Evolutionary conservation across 1,139 yeast species (phyloP).

Genomic region (Taiozyma sp.): DNA sequence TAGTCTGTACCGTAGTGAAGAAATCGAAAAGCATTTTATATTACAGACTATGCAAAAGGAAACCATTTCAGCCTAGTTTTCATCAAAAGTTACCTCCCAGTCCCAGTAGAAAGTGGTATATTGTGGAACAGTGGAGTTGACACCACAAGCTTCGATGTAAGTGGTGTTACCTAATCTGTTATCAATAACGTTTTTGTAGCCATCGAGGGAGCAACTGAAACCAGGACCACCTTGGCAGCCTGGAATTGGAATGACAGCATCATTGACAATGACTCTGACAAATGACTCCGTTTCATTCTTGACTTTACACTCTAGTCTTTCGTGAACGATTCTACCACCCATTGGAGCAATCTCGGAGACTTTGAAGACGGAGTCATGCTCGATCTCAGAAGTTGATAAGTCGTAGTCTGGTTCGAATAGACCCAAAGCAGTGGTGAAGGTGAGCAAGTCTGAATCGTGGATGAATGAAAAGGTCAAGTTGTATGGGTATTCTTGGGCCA

Average conservation of each 20-base stretch:
- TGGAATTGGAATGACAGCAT: constrained; percentile 54
- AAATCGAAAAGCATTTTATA: not conserved
- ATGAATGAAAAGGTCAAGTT: constrained; percentile 41
- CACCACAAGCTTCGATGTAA: constrained; percentile 34
- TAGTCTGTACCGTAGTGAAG: not conserved
- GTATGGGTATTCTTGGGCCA: constrained; percentile 20
- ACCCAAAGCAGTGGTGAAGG: constrained; percentile 48
- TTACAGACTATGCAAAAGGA: not conserved
- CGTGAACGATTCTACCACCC: constrained; percentile 53
- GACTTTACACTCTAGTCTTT: constrained; percentile 40
- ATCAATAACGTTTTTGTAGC: constrained; percentile 33
- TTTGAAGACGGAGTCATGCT: constrained; percentile 40
- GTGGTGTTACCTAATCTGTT: constrained; percentile 31
- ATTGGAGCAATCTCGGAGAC: constrained; percentile 47
- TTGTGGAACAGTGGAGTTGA: constrained; percentile 19
- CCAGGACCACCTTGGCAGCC: constrained; percentile 58
- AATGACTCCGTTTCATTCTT: constrained; percentile 29
- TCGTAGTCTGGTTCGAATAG: constrained; percentile 36
- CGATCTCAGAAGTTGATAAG: constrained; percentile 31
- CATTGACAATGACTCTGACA: constrained; percentile 53
- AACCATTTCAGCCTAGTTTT: constrained; percentile 6
- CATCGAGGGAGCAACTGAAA: constrained; percentile 46
- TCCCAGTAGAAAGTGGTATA: constrained; percentile 28
- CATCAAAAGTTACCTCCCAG: constrained; percentile 18
- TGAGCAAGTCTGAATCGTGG: constrained; percentile 55